Base-by-base conservation (phyloP, 768 basidiomycete genomes). In the Leccinum subgranulosum region DNA sequence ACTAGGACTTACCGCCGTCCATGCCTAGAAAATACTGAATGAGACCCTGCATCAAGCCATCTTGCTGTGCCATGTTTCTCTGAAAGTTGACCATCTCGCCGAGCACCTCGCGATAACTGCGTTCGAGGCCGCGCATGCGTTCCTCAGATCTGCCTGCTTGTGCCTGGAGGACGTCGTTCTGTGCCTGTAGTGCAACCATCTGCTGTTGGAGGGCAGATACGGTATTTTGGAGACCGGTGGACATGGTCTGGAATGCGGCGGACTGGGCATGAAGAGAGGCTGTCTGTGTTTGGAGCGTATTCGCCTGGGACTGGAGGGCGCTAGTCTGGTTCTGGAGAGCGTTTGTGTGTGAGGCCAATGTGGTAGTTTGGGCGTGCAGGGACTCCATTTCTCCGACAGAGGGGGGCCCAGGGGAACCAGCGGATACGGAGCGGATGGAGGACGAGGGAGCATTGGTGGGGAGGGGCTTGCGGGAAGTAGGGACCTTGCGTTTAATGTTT, bases 1-100 rank as follows among this genome's bases (percentile, higher is more conserved):
- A 9, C 21, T 7, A 33, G 50, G 23, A 73, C 79, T 71, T 69
- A 80, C 80, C 79, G 60, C 77, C 78, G 74, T 91, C 90, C 60
- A 81, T 74, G 63, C 87, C 84, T 64, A 94, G 75, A 71, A 91
- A 88, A 74, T 90, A 91, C 57, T 87, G 84, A 64, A 94, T 86
- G 58, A 94, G 68, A 64, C 82, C 84, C 73, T 92, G 88, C 83
- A 92, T 87, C 54, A 93, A 70, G 43, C 83, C 84, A 63, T 95
- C 93, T 76, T 93, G 91, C 73, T 92, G 87, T 31, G 87, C 88
- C 83, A 87, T 83, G 62, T 83, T 84, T 58, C 82, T 75, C 73
- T 88, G 87, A 68, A 87, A 87, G 62, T 80, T 78, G 65, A 87
- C 85, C 79, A 90, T 83, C 72, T 89, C 87, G 61, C 78, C 78